These are phyloP conservation scores for Xerocomus brunneocitrinus DNA, from an alignment of 768 basidiomycete genomes.

Conservation along the genomic window DNA sequence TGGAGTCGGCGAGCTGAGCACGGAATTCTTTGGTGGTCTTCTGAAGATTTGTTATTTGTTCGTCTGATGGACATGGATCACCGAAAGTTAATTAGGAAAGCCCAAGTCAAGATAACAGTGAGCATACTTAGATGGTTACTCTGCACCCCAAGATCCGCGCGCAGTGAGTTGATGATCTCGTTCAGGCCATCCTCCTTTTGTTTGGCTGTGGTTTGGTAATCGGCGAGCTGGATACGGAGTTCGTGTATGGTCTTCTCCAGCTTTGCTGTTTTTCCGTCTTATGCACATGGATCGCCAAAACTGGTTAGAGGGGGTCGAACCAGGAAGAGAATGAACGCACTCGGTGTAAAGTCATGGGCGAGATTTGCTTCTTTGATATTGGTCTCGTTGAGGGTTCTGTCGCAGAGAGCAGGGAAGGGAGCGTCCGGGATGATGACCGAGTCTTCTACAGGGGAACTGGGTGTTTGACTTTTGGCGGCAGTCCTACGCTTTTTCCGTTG, in stretches of 20 bases:
- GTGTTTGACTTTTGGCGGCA: conserved; percentile 41
- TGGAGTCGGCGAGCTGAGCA: not conserved
- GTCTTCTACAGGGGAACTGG: conserved; percentile 42
- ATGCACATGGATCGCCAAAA: too few species aligned
- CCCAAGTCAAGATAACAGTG: not conserved
- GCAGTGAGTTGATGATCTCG: not conserved
- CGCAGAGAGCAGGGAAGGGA: conserved; percentile 42
- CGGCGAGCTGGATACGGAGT: not conserved
- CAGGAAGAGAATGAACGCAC: too few species aligned
- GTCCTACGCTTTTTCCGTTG: conserved; percentile 68
- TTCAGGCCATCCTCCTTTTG: not conserved
- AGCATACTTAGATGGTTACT: not conserved
- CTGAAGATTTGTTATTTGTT: not conserved
- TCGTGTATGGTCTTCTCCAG: not conserved
- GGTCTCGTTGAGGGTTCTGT: conserved; percentile 44
- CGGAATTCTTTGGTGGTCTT: not conserved
- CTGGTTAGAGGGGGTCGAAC: too few species aligned
- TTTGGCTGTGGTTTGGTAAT: too few species aligned
- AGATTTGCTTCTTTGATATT: conserved; percentile 46
- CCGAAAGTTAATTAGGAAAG: not conserved
- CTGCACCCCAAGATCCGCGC: not conserved
- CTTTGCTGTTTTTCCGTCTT: too few species aligned
- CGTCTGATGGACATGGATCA: not conserved
- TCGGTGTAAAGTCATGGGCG: conserved; percentile 25
- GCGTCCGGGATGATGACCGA: conserved; percentile 41